A percentile compares a stretch with the other conserved stretches of the same genome.
Conservation (phyloP, 2,329 filamentous ascomycete genomes). For the Verticillium zaregamsianum region DNA sequence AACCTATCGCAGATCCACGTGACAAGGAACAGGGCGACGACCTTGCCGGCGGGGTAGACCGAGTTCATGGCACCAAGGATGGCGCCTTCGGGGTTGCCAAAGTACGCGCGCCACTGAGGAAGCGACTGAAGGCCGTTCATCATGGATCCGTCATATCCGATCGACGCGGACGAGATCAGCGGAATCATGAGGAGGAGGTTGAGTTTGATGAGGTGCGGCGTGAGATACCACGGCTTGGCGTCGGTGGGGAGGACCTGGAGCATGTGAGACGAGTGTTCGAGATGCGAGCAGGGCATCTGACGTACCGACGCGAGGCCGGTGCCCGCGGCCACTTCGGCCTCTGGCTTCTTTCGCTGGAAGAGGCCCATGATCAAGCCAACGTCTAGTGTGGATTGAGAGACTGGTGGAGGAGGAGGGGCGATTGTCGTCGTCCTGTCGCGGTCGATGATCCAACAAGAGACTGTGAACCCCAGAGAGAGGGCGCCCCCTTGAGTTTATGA, state of each 20-base stretch:
- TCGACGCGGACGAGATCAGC: constrained; percentile 7
- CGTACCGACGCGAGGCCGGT: background rate
- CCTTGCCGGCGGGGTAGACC: constrained; percentile 31
- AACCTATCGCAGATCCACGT: constrained; percentile 31
- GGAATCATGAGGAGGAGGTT: constrained; percentile 40
- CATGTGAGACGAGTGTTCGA: constrained; percentile 2
- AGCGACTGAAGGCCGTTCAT: constrained; percentile 42
- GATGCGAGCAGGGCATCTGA: background rate
- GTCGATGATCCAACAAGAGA: background rate
- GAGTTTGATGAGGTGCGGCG: constrained; percentile 36
- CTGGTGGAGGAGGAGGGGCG: background rate
- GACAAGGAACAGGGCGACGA: constrained; percentile 29
- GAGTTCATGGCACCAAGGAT: constrained; percentile 32
- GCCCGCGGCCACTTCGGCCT: background rate
- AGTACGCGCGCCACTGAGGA: constrained; percentile 34
- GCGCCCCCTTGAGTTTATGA: background rate
- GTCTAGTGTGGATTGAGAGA: background rate
- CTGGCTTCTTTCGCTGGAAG: background rate
- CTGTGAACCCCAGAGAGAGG: background rate
- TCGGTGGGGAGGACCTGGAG: constrained; percentile 31
- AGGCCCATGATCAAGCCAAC: background rate
- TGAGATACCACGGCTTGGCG: constrained; percentile 36
- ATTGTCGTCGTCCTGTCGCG: background rate
- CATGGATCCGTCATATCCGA: constrained; percentile 23
- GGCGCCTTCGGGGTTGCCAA: constrained; percentile 28